phyloP scores from a whole-genome alignment of 768 basidiomycete genomes.

The Fomitopsis pulvina region DNA sequence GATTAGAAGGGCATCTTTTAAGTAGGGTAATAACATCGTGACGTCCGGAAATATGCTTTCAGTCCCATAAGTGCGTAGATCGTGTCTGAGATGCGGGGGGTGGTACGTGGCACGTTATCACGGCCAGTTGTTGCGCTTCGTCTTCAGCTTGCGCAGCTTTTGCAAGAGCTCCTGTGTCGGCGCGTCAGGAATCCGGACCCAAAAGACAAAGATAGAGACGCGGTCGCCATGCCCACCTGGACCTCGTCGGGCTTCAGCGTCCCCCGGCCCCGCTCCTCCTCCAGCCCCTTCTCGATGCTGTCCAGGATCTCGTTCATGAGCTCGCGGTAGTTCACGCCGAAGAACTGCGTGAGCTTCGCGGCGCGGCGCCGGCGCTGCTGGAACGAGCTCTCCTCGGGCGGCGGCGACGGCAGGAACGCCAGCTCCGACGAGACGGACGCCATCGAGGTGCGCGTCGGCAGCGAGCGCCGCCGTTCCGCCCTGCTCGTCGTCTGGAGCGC shows the following conservation, averaged over 20 bases:
- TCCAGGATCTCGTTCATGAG: conserved; percentile 73
- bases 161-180: conserved; percentile 30
- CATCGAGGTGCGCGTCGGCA: conserved; percentile 59
- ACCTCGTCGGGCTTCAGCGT: conserved; percentile 62
- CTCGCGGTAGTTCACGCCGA: conserved; percentile 80
- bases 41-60: not conserved
- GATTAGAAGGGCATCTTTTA: not conserved
- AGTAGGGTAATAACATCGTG: not conserved
- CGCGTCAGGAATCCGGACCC: not conserved
- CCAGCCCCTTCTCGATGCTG: conserved; percentile 70
- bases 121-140: conserved; percentile 35
- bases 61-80: conserved; percentile 1
- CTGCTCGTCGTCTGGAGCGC: conserved; percentile 20
- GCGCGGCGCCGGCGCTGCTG: conserved; percentile 67
- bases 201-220: not conserved
- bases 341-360: conserved; percentile 82
- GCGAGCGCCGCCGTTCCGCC: conserved; percentile 63
- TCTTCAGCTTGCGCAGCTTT: conserved; percentile 47
- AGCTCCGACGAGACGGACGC: conserved; percentile 52
- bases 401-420: conserved; percentile 31
- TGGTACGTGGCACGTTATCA: conserved; percentile 6
- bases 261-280: conserved; percentile 61
- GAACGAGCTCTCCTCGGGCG: conserved; percentile 39
- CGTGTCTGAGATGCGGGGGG: not conserved
- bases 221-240: conserved; percentile 46